Percentiles rank a stretch among this genome's conserved stretches.
Conservation (phyloP, 495 filamentous ascomycete species). For the Penicillium daleae region DNA sequence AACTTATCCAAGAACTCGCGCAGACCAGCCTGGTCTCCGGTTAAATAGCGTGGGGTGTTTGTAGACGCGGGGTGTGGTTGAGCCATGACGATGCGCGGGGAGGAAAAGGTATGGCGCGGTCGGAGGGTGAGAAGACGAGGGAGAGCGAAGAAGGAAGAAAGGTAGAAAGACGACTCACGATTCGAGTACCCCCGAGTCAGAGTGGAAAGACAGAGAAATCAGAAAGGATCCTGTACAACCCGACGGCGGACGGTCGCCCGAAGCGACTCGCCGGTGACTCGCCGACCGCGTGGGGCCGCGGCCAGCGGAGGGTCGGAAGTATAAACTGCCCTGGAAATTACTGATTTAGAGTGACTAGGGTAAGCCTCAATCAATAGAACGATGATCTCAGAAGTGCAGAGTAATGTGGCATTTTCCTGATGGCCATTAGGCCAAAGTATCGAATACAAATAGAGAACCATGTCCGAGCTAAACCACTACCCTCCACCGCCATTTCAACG, state of each 20-base stretch:
- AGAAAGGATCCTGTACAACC: constrained; percentile 17
- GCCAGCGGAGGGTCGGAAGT: neutral
- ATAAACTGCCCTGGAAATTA: neutral
- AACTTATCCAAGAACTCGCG: constrained; percentile 84
- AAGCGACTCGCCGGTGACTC: constrained; percentile 25
- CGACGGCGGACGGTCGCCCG: constrained; percentile 10
- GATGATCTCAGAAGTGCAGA: neutral
- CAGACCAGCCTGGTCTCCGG: constrained; percentile 74
- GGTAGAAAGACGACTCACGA: neutral
- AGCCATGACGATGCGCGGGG: constrained; percentile 16
- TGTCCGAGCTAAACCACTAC: neutral
- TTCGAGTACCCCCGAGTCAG: neutral
- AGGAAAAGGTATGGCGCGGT: neutral
- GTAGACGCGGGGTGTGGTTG: constrained; percentile 33
- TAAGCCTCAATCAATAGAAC: neutral
- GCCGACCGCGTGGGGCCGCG: constrained; percentile 23
- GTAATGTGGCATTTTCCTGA: neutral
- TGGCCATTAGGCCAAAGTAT: neutral
- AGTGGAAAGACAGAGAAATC: neutral
- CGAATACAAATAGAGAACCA: constrained; percentile 2
- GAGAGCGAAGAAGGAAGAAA: neutral
- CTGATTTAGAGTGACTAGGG: too few species aligned
- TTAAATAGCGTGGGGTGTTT: constrained; percentile 69
- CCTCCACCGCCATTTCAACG: constrained; percentile 2
- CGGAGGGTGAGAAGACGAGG: neutral